Evolutionary conservation across 805 yeast genomes (phyloP).

Genomic region (Kuraishia cidri): DNA sequence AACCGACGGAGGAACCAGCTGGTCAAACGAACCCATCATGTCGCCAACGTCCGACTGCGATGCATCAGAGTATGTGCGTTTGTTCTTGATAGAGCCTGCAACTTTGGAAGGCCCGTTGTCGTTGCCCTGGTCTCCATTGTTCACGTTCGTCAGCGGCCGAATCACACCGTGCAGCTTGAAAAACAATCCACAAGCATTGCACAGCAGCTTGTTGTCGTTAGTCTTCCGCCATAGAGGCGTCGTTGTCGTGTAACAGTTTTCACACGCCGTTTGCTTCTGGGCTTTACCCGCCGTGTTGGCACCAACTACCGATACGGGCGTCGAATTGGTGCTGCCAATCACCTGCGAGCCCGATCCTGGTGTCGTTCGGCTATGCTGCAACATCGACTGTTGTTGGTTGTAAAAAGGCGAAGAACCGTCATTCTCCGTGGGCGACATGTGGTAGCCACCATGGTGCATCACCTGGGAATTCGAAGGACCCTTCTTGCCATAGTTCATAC

Average conservation of each 20-base stretch:
- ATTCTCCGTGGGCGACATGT: neutral
- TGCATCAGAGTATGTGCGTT: slow-evolving; percentile 7
- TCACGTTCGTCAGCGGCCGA: slow-evolving; percentile 16
- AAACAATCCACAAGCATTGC: slow-evolving; percentile 91
- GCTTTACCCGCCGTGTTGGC: neutral
- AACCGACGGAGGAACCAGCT: too few relatives aligned
- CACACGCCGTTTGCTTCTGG: slow-evolving; percentile 44
- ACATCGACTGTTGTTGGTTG: neutral
- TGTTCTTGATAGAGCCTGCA: slow-evolving; percentile 5
- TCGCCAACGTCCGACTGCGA: neutral
- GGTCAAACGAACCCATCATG: neutral
- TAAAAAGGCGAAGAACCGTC: neutral
- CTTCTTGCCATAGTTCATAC: slow-evolving; percentile 5
- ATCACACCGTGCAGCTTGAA: slow-evolving; percentile 73
- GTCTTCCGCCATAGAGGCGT: slow-evolving; percentile 90
- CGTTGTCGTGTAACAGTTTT: slow-evolving; percentile 83
- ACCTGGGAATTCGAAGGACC: neutral
- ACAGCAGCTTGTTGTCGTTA: slow-evolving; percentile 74
- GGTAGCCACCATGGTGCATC: neutral
- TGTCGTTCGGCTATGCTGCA: neutral
- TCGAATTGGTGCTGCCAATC: neutral
- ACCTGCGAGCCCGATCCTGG: neutral
- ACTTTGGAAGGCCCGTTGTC: slow-evolving; percentile 2
- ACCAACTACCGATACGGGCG: neutral
- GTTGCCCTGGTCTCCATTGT: slow-evolving; percentile 3